These are phyloP conservation scores for Chrysoporthe cubensis DNA, from an alignment of 2,329 filamentous ascomycete species.

Conservation along the genomic window DNA sequence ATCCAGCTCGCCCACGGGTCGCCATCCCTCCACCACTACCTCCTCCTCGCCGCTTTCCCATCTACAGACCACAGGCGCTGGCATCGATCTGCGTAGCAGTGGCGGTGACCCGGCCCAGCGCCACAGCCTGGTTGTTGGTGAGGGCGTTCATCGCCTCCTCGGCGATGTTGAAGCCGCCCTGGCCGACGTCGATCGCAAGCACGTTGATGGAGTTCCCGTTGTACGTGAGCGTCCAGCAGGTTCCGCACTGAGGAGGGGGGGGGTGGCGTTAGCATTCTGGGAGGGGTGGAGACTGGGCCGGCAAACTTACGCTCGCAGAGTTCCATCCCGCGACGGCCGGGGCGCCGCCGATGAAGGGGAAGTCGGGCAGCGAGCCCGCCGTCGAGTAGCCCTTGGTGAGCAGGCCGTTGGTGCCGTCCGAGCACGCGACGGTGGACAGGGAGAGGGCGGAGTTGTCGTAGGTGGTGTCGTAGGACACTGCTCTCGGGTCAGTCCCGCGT, in stretches of 20 bases:
- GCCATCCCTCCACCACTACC: background rate
- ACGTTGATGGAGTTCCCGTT: slow-evolving; percentile 56
- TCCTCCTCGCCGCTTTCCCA: background rate
- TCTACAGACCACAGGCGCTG: slow-evolving; percentile 44
- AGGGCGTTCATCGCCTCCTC: slow-evolving; percentile 58
- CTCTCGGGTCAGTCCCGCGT: slow-evolving; percentile 32
- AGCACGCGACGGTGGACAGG: slow-evolving; percentile 65
- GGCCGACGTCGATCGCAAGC: slow-evolving; percentile 58
- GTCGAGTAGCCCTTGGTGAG: slow-evolving; percentile 62
- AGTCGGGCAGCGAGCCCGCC: slow-evolving; percentile 54
- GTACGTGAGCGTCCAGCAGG: slow-evolving; percentile 61
- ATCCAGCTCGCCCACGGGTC: background rate
- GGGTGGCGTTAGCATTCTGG: background rate
- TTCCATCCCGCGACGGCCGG: slow-evolving; percentile 59
- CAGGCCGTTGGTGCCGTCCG: slow-evolving; percentile 69
- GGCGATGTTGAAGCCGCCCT: slow-evolving; percentile 59
- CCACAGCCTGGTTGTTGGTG: slow-evolving; percentile 53
- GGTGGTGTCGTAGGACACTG: slow-evolving; percentile 71
- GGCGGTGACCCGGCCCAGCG: slow-evolving; percentile 58
- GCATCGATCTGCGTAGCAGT: slow-evolving; percentile 47
- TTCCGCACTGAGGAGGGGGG: slow-evolving; percentile 53
- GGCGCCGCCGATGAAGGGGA: slow-evolving; percentile 60
- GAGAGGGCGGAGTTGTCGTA: slow-evolving; percentile 66
- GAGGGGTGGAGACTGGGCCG: background rate
- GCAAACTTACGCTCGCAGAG: slow-evolving; percentile 43